A percentile compares a stretch with the other conserved stretches of the same genome.
phyloP scores from a whole-genome alignment of 2,329 filamentous ascomycete genomes.

The Neopestalotiopsis sp. region DNA sequence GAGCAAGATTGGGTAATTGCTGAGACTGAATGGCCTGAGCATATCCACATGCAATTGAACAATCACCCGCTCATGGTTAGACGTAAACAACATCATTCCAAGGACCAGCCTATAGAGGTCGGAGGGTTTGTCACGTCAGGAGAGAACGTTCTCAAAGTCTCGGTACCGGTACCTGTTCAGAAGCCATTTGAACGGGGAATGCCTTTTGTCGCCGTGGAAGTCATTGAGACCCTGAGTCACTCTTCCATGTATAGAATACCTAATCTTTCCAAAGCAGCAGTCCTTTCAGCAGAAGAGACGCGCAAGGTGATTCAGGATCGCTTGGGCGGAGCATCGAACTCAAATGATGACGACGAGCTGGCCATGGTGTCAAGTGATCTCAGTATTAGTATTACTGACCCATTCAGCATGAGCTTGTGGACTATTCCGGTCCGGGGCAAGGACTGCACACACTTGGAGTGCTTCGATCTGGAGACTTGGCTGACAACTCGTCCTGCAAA shows the following conservation, averaged over 20 bases:
- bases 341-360: conserved; percentile 71
- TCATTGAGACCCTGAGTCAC: conserved; percentile 62
- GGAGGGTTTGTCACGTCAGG: conserved; percentile 65
- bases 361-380: conserved; percentile 63
- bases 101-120: conserved; percentile 78
- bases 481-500: conserved; percentile 68
- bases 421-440: conserved; percentile 73
- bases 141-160: conserved; percentile 66
- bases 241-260: conserved; percentile 48
- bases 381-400: conserved; percentile 69
- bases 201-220: conserved; percentile 75
- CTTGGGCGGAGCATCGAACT: conserved; percentile 39
- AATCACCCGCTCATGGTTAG: conserved; percentile 59
- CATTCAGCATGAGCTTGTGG: conserved; percentile 70
- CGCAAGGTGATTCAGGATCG: conserved; percentile 61
- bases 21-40: conserved; percentile 74
- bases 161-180: conserved; percentile 38
- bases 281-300: conserved; percentile 54
- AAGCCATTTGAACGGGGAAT: conserved; percentile 33
- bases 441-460: conserved; percentile 79
- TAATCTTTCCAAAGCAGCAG: conserved; percentile 32
- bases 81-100: conserved; percentile 74
- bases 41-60: conserved; percentile 75
- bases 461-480: conserved; percentile 88
- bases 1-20: conserved; percentile 65